A percentile compares a stretch with the other conserved stretches of the same genome.
Conservation (phyloP, 2,329 filamentous ascomycete species). For the Stachybotrys elegans region DNA sequence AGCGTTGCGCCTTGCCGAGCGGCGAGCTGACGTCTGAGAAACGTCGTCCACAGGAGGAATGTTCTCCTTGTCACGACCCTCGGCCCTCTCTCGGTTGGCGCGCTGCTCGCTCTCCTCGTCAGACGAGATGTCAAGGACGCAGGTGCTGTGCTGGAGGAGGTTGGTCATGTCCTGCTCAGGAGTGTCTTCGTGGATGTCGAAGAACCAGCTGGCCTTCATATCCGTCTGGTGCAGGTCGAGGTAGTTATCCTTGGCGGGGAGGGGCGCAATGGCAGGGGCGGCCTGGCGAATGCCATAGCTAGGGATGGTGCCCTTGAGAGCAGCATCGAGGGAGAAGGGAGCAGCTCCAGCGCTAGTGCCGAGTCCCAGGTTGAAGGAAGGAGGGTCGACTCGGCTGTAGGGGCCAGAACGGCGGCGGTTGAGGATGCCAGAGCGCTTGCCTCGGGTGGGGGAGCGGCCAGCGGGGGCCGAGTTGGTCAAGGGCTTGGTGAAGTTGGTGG, state of each 20-base stretch:
- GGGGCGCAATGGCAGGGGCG: conserved; percentile 23
- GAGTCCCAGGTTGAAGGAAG: conserved; percentile 50
- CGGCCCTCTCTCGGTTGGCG: conserved; percentile 44
- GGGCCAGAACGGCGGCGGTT: conserved; percentile 61
- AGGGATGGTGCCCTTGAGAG: conserved; percentile 70
- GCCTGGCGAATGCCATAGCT: conserved; percentile 49
- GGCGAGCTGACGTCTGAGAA: conserved; percentile 44
- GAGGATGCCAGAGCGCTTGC: conserved; percentile 64
- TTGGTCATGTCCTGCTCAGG: conserved; percentile 88
- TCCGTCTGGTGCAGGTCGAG: conserved; percentile 36
- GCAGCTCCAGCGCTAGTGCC: conserved; percentile 34
- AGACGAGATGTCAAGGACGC: conserved; percentile 80
- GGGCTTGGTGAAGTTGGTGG: conserved; percentile 38
- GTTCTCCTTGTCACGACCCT: conserved; percentile 84
- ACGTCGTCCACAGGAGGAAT: conserved; percentile 69
- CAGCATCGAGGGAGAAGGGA: conserved; percentile 81
- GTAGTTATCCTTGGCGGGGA: conserved; percentile 16
- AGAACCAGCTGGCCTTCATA: conserved; percentile 71
- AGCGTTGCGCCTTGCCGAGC: conserved; percentile 22
- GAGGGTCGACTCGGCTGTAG: conserved; percentile 67
- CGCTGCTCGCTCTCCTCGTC: conserved; percentile 70
- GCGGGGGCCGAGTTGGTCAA: conserved; percentile 63
- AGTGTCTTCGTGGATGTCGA: conserved; percentile 91
- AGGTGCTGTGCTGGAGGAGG: conserved; percentile 84
- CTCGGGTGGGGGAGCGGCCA: conserved; percentile 72